Evolutionary conservation across 768 basidiomycete species (phyloP).

Genomic region (Mycena filopes): DNA sequence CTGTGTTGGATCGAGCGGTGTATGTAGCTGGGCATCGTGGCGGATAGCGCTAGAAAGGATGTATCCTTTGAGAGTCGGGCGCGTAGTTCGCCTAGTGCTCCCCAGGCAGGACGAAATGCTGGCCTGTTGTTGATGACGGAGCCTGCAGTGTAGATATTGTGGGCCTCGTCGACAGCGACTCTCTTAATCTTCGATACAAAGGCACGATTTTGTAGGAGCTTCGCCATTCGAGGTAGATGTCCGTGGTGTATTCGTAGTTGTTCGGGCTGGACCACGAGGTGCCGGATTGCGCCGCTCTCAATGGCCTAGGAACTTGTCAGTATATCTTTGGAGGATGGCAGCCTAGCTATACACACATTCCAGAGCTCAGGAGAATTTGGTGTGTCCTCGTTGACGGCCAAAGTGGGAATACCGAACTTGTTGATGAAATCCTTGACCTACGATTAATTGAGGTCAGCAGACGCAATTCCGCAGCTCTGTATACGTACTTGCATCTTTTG

Average conservation of each 20-base stretch:
- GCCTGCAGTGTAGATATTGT: conserved; percentile 37
- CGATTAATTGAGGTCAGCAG: no score
- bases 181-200: conserved; percentile 9
- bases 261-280: conserved; percentile 1
- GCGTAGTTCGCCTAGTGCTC: conserved; percentile 32
- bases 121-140: conserved; percentile 29
- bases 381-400: conserved; percentile 6
- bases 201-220: conserved; percentile 20
- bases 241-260: conserved; percentile 13
- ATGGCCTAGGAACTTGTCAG: not conserved
- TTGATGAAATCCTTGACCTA: not conserved
- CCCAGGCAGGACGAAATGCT: conserved; percentile 40
- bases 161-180: conserved; percentile 40
- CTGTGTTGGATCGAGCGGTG: conserved; percentile 24
- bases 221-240: conserved; percentile 28
- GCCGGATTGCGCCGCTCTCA: not conserved
- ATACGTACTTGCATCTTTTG: conserved; percentile 8
- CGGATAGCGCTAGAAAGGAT: conserved; percentile 33
- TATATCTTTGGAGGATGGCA: no score
- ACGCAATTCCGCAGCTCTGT: no score
- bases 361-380: not conserved
- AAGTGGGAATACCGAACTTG: not conserved
- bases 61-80: conserved; percentile 14
- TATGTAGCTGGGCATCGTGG: conserved; percentile 39
- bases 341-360: not conserved